phyloP scores from a whole-genome alignment of 202 grass and related monocot genomes.

The Brachypodium distachyon region DNA sequence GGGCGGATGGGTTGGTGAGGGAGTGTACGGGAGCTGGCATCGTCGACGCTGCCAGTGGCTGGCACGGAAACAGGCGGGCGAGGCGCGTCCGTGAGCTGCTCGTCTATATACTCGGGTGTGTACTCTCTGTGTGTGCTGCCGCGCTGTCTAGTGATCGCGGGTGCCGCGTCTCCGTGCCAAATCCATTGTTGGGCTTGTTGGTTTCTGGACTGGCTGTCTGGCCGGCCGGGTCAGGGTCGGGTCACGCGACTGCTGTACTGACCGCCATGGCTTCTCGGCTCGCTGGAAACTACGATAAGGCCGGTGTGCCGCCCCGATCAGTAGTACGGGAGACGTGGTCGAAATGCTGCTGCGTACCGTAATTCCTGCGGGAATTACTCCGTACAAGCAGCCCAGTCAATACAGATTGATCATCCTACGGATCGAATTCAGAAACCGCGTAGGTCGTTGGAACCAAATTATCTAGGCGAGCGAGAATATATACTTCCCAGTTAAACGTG shows the following conservation, averaged over 20 bases:
- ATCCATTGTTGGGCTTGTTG: background rate
- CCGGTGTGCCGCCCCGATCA: background rate
- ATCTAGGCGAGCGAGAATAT: too few relatives aligned
- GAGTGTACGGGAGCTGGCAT: background rate
- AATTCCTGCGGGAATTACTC: background rate
- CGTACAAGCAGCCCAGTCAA: background rate
- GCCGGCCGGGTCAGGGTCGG: too few relatives aligned
- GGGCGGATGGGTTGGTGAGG: background rate
- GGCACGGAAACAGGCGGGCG: background rate
- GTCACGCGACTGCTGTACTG: too few relatives aligned
- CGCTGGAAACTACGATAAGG: background rate
- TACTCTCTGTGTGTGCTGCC: background rate
- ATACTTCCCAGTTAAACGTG: too few relatives aligned
- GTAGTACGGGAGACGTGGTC: background rate
- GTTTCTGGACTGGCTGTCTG: background rate
- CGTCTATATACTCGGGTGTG: background rate
- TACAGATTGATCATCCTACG: background rate
- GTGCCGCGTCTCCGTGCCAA: background rate
- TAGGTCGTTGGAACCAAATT: too few relatives aligned
- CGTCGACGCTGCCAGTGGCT: background rate
- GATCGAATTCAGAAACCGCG: too few relatives aligned
- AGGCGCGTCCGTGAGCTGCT: constrained; percentile 21
- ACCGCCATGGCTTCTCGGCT: too few relatives aligned
- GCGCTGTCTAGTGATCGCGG: background rate
- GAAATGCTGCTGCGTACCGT: background rate